Conservation (phyloP, 257 asterid genomes). For the Paraleonurus japonicus region DNA sequence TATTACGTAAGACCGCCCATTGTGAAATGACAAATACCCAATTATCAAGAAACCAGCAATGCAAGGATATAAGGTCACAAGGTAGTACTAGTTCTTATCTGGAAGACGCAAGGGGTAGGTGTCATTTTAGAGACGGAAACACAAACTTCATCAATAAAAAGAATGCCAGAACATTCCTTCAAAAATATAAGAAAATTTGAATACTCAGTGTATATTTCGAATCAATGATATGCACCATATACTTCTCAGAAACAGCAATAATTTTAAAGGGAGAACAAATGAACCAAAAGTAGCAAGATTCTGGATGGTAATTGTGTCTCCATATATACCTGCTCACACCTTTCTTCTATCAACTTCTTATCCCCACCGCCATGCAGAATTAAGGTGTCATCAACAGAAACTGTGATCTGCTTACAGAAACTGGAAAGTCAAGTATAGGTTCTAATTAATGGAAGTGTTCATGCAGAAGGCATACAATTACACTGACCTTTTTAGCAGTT, state of each 20-base stretch:
- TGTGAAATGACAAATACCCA: slow-evolving; percentile 1
- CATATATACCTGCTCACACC: slow-evolving; percentile 79
- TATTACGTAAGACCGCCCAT: neutral
- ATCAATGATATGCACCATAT: neutral
- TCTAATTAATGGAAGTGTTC: slow-evolving; percentile 7
- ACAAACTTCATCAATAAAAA: neutral
- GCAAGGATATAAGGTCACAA: too few species aligned
- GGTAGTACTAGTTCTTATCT: too few species aligned
- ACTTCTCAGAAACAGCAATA: neutral
- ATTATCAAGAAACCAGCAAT: neutral
- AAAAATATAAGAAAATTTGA: neutral
- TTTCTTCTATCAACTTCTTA: slow-evolving; percentile 85
- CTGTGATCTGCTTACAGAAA: slow-evolving; percentile 57
- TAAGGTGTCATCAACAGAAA: slow-evolving; percentile 82
- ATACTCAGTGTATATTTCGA: neutral
- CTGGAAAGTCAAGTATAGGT: slow-evolving; percentile 20
- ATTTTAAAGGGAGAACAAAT: neutral
- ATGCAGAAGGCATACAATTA: slow-evolving; percentile 9
- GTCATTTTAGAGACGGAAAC: neutral
- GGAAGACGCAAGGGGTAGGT: too few species aligned
- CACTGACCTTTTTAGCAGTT: slow-evolving; percentile 75
- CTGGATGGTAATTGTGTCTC: neutral
- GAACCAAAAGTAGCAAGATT: neutral
- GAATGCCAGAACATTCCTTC: neutral
- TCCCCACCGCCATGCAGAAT: slow-evolving; percentile 88